Conservation (phyloP, 495 filamentous ascomycete species). For the Talaromyces ruber region DNA sequence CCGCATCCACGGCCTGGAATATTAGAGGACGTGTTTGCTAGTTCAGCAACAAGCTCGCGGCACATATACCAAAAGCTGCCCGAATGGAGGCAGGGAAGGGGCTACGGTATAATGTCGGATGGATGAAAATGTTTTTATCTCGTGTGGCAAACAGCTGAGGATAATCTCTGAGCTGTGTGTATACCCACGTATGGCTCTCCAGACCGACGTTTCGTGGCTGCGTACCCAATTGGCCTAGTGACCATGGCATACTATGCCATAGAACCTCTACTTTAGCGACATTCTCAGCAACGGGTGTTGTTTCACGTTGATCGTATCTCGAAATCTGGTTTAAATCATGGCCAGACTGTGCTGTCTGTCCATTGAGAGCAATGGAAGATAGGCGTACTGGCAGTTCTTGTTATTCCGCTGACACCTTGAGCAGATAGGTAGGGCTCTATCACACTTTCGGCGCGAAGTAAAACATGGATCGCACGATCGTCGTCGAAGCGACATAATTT, state of each 20-base stretch:
- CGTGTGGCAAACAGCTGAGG: neutral
- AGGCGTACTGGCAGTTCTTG: neutral
- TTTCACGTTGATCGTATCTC: neutral
- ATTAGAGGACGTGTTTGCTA: neutral
- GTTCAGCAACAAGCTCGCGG: neutral
- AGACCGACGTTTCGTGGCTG: neutral
- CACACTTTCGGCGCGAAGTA: neutral
- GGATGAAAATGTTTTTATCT: neutral
- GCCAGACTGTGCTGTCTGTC: neutral
- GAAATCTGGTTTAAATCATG: neutral
- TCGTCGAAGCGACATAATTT: neutral
- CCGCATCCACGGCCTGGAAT: neutral
- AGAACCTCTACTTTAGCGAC: neutral
- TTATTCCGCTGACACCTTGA: neutral
- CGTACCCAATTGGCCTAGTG: neutral
- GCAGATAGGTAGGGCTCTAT: neutral
- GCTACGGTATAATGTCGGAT: neutral
- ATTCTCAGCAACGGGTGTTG: neutral
- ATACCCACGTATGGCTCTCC: neutral
- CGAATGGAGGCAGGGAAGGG: neutral
- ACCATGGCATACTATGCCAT: neutral
- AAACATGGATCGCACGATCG: constrained; percentile 1
- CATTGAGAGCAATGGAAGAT: neutral
- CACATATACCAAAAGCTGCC: neutral
- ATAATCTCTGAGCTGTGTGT: neutral